Conservation (phyloP, 768 basidiomycete species). For the Boletales sp. region DNA sequence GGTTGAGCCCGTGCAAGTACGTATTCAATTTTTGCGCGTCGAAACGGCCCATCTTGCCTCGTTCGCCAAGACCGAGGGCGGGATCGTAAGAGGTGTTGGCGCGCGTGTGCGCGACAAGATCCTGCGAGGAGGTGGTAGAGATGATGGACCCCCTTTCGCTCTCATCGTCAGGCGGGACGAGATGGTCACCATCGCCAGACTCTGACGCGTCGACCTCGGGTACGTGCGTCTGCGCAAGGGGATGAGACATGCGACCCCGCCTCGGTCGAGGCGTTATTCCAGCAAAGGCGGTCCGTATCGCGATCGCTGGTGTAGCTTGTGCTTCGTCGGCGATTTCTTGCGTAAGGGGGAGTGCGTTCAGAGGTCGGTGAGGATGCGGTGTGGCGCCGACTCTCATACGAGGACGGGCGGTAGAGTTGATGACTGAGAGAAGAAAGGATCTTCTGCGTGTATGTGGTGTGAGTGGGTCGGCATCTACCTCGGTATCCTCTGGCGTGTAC, state of each 20-base stretch:
- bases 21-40: conserved; percentile 83
- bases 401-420: conserved; percentile 78
- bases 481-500: conserved; percentile 31
- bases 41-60: conserved; percentile 70
- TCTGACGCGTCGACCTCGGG: conserved; percentile 34
- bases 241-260: conserved; percentile 55
- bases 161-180: conserved; percentile 38
- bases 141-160: conserved; percentile 65
- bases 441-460: conserved; percentile 73
- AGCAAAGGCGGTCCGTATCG: conserved; percentile 53
- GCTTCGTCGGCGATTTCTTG: conserved; percentile 33
- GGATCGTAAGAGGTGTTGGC: conserved; percentile 90
- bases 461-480: conserved; percentile 42
- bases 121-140: conserved; percentile 85
- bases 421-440: conserved; percentile 80
- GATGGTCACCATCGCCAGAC: conserved; percentile 21
- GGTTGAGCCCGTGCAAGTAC: conserved; percentile 83
- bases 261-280: conserved; percentile 64
- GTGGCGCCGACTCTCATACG: conserved; percentile 45
- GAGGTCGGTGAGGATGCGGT: conserved; percentile 47
- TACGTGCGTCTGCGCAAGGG: conserved; percentile 53
- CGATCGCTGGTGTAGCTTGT: conserved; percentile 31
- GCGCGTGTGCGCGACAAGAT: conserved; percentile 73
- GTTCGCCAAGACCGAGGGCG: conserved; percentile 67
- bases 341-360: conserved; percentile 57